Evolutionary conservation across 768 basidiomycete genomes (phyloP).

Genomic region (Pulveroboletus ravenelii): DNA sequence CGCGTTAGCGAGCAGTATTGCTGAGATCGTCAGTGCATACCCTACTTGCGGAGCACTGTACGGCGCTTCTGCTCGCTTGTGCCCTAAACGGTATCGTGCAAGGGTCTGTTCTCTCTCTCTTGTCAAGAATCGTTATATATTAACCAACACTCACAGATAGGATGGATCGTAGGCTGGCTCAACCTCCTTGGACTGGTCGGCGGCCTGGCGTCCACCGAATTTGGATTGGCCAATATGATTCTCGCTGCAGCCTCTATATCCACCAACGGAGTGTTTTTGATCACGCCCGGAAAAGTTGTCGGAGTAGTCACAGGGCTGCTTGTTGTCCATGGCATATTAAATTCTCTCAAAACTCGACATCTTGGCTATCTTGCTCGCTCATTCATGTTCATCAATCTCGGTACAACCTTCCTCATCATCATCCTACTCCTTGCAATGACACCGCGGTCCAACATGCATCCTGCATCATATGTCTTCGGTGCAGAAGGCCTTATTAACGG

Average conservation of each 20-base stretch:
- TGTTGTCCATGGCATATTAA: constrained; percentile 38
- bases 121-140: background rate
- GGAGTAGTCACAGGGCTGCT: constrained; percentile 39
- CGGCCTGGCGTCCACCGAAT: constrained; percentile 32
- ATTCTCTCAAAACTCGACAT: constrained; percentile 40
- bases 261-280: constrained; percentile 30
- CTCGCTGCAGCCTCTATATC: constrained; percentile 25
- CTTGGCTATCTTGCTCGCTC: constrained; percentile 31
- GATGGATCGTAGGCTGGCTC: constrained; percentile 33
- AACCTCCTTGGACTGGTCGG: constrained; percentile 23
- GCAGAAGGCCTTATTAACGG: constrained; percentile 36
- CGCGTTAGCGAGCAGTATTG: constrained; percentile 26
- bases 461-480: constrained; percentile 53
- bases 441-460: constrained; percentile 48
- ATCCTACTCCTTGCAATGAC: constrained; percentile 41
- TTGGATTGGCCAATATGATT: constrained; percentile 35
- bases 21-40: constrained; percentile 31
- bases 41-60: constrained; percentile 40
- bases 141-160: constrained; percentile 14
- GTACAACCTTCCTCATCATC: constrained; percentile 38
- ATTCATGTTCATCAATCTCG: constrained; percentile 45
- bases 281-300: constrained; percentile 39
- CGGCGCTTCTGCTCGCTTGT: constrained; percentile 72
- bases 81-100: constrained; percentile 59
- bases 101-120: constrained; percentile 36